Evolutionary conservation across 805 yeast species (phyloP).

Genomic region (Saccharomycopsis lassenensis): DNA sequence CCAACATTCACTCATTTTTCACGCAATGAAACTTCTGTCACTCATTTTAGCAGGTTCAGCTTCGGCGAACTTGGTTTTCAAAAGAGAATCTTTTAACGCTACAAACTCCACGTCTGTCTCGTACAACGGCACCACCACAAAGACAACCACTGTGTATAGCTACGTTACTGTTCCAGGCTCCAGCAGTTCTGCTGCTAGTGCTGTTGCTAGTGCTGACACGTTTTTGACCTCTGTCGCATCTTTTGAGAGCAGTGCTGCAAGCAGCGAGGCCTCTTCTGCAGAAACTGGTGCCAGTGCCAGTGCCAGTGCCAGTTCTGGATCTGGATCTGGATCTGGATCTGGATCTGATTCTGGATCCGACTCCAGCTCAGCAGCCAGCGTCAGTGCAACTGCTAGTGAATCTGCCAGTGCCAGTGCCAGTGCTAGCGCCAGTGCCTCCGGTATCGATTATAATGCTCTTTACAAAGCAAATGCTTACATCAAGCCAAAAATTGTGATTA

Average conservation of each 20-base stretch:
- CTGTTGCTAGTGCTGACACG: constrained; percentile 2
- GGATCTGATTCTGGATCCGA: neutral
- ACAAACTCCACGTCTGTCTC: constrained; percentile 2
- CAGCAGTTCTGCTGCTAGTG: constrained; percentile 1
- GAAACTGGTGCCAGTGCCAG: no score
- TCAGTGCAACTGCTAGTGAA: neutral
- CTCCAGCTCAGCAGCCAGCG: neutral
- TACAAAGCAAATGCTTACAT: constrained; percentile 10
- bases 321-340: neutral
- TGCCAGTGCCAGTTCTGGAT: no score
- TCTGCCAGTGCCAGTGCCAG: constrained; percentile 1
- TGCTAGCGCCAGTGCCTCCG: neutral
- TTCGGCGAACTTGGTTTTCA: constrained; percentile 1
- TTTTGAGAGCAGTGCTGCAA: no score
- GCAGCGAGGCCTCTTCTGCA: no score
- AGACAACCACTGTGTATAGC: neutral
- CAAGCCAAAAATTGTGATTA: constrained; percentile 42
- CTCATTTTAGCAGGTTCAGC: constrained; percentile 1
- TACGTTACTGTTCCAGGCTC: neutral
- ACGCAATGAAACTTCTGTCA: constrained; percentile 22
- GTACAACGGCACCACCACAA: neutral
- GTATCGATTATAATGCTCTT: constrained; percentile 3
- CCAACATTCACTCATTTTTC: no score
- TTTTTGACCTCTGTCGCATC: no score
- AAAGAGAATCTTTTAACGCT: neutral